Percentiles rank a stretch among this genome's conserved stretches.
These are phyloP conservation scores for Xylaria flabelliformis DNA, from an alignment of 495 filamentous ascomycete genomes.

Conservation along the genomic window DNA sequence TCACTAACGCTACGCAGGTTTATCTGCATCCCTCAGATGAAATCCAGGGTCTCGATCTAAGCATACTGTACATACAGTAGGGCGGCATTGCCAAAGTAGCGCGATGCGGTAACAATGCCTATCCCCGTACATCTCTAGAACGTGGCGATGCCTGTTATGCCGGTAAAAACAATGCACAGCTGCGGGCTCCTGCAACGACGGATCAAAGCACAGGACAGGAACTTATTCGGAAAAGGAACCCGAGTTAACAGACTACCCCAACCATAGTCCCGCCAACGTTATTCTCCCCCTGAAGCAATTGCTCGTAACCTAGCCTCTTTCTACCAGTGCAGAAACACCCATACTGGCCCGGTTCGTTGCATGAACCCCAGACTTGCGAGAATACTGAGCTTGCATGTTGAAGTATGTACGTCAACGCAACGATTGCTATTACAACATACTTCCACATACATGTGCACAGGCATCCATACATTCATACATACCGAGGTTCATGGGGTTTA, in stretches of 20 bases:
- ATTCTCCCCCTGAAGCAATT: conserved; percentile 4
- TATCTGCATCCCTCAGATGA: conserved; percentile 12
- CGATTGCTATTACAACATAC: neutral
- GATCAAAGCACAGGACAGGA: conserved; percentile 23
- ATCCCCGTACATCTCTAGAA: conserved; percentile 29
- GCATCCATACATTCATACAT: neutral
- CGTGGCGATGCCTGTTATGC: conserved; percentile 31
- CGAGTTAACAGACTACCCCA: conserved; percentile 20
- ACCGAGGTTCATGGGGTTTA: neutral
- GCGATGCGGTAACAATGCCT: conserved; percentile 26
- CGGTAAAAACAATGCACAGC: conserved; percentile 31
- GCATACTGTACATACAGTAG: conserved; percentile 13
- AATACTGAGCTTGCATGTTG: conserved; percentile 20
- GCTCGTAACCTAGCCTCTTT: conserved; percentile 4
- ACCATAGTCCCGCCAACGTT: conserved; percentile 15
- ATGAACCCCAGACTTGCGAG: conserved; percentile 28
- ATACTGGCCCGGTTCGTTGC: conserved; percentile 25
- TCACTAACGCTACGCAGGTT: conserved; percentile 8
- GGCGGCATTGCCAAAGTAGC: conserved; percentile 19
- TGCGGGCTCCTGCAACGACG: conserved; percentile 24
- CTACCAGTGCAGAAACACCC: conserved; percentile 21
- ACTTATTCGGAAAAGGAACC: conserved; percentile 27
- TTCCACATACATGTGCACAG: neutral
- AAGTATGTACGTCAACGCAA: conserved; percentile 3
- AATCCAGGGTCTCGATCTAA: conserved; percentile 17